phyloP scores from a whole-genome alignment of 2,329 filamentous ascomycete species.

The Allantophomopsis cytisporea region DNA sequence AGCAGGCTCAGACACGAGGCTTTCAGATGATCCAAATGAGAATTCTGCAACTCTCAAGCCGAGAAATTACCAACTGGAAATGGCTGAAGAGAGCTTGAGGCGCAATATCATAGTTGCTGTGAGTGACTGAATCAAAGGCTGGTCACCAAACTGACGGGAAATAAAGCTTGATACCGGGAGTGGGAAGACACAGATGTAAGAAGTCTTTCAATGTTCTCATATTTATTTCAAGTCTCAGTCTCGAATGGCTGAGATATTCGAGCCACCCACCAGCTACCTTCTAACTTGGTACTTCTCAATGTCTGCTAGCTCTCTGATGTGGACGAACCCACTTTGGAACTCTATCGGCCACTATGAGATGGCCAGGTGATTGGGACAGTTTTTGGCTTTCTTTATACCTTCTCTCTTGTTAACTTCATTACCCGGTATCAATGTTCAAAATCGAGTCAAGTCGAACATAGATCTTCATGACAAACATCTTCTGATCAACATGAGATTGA shows the following conservation, averaged over 20 bases:
- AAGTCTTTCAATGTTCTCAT: conserved; percentile 2
- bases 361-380: too few species aligned
- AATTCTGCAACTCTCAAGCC: background rate
- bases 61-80: conserved; percentile 50
- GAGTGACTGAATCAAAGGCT: conserved; percentile 9
- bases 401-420: too few species aligned
- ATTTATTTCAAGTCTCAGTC: background rate
- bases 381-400: too few species aligned
- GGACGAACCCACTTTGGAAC: too few species aligned
- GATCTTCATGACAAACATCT: background rate
- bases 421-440: background rate
- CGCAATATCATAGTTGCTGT: conserved; percentile 58
- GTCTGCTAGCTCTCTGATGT: too few species aligned
- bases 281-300: background rate
- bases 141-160: background rate
- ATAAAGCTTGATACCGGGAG: conserved; percentile 63
- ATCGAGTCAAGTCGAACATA: background rate
- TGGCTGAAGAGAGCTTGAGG: conserved; percentile 53
- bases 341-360: too few species aligned
- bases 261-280: background rate
- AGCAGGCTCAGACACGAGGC: too few species aligned
- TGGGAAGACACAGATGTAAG: conserved; percentile 63
- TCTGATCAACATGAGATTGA: background rate
- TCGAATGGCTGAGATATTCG: background rate
- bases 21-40: too few species aligned